These are phyloP conservation scores for Angomonas deanei DNA, from an alignment of 208 protist species.

Conservation along the genomic window DNA sequence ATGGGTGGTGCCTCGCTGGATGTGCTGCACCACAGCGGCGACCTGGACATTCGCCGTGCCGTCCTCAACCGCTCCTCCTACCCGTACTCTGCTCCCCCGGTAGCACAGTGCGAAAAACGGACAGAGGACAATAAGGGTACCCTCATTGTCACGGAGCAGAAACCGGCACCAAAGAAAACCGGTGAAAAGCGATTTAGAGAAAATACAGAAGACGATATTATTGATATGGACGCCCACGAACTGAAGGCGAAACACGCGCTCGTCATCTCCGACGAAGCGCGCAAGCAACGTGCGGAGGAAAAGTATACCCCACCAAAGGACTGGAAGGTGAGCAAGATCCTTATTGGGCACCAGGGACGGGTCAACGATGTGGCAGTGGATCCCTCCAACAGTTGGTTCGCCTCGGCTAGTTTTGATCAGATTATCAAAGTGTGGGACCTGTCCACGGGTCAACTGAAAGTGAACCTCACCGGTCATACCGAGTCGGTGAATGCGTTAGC, in stretches of 20 bases:
- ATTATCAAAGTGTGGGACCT: slow-evolving; percentile 99
- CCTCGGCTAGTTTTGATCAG: slow-evolving; percentile 96
- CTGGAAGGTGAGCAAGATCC: slow-evolving; percentile 95
- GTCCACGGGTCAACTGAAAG: slow-evolving; percentile 92
- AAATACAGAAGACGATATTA: slow-evolving; percentile 21
- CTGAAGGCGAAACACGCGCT: slow-evolving; percentile 45
- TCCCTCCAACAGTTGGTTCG: slow-evolving; percentile 99
- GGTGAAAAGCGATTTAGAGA: background rate
- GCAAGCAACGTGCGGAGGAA: background rate
- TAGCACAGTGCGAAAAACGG: background rate
- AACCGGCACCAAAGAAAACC: background rate
- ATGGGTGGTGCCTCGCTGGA: background rate
- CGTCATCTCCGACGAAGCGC: slow-evolving; percentile 22
- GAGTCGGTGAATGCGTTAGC: slow-evolving; percentile 83
- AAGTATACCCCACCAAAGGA: slow-evolving; percentile 42
- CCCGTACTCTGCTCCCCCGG: slow-evolving; percentile 25
- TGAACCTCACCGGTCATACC: slow-evolving; percentile 99
- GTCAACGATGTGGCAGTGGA: slow-evolving; percentile 96
- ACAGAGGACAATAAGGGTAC: background rate
- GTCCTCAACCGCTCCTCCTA: slow-evolving; percentile 37
- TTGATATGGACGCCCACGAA: slow-evolving; percentile 45
- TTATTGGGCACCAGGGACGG: slow-evolving; percentile 93
- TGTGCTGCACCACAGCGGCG: slow-evolving; percentile 6
- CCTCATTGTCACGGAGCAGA: slow-evolving; percentile 2
- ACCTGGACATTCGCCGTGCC: slow-evolving; percentile 25